phyloP scores from a whole-genome alignment of 345 rosid species.

The Aegle marmelos region DNA sequence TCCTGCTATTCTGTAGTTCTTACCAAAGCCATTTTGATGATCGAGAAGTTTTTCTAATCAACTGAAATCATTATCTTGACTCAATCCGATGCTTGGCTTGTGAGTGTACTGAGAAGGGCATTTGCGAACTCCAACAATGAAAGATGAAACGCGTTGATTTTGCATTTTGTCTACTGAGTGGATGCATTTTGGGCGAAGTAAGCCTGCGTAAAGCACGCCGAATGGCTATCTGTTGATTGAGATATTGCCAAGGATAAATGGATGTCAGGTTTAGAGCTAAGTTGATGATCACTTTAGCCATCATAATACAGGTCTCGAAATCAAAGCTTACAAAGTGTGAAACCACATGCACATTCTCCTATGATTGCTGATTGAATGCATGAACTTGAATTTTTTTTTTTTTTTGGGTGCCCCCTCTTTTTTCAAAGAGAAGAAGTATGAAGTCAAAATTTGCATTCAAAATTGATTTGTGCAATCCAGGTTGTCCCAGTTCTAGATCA shows the following conservation, averaged over 20 bases:
- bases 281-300: not conserved
- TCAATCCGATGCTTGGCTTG: not conserved
- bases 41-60: no score
- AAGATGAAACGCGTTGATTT: not conserved
- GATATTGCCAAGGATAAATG: not conserved
- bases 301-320: not conserved
- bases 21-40: not conserved
- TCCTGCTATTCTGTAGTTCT: not conserved
- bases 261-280: not conserved
- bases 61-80: not conserved
- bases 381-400: not conserved
- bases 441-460: conserved; percentile 9
- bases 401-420: no score
- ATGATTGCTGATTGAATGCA: not conserved
- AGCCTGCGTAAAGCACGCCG: no score
- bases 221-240: not conserved
- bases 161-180: not conserved
- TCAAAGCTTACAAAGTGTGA: not conserved
- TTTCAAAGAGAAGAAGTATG: not conserved
- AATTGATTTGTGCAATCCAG: conserved; percentile 6
- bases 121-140: not conserved
- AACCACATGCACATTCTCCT: not conserved
- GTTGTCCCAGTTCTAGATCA: conserved; percentile 1
- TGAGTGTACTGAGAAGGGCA: not conserved
- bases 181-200: no score